phyloP scores from a whole-genome alignment of 2,329 filamentous ascomycete species.

The Aureobasidium musti region DNA sequence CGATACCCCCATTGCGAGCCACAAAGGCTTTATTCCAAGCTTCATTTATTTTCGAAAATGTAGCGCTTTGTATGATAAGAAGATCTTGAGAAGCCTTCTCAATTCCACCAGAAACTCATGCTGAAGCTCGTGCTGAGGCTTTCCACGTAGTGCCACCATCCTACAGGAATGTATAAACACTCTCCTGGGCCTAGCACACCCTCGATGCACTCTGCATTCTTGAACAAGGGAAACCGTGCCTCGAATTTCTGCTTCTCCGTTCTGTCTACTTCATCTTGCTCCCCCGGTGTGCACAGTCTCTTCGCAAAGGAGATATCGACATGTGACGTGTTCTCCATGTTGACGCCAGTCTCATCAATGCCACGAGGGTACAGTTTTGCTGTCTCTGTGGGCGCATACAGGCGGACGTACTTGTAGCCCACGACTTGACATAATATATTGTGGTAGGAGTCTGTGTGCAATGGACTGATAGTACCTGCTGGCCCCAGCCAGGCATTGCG shows the following conservation, averaged over 20 bases:
- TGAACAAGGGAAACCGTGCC: slow-evolving; percentile 56
- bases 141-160: slow-evolving; percentile 98
- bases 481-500: slow-evolving; percentile 96
- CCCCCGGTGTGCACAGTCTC: slow-evolving; percentile 33
- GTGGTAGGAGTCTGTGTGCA: slow-evolving; percentile 93
- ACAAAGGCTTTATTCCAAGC: slow-evolving; percentile 6
- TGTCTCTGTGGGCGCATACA: slow-evolving; percentile 72
- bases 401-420: slow-evolving; percentile 84
- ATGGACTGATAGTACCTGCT: slow-evolving; percentile 79
- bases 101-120: slow-evolving; percentile 96
- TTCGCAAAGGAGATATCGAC: slow-evolving; percentile 61
- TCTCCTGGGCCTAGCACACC: slow-evolving; percentile 79
- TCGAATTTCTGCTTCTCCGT: slow-evolving; percentile 39
- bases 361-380: slow-evolving; percentile 62
- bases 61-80: not conserved
- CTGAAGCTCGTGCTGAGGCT: slow-evolving; percentile 86
- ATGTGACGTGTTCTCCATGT: slow-evolving; percentile 88
- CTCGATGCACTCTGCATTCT: slow-evolving; percentile 67
- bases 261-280: slow-evolving; percentile 29
- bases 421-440: slow-evolving; percentile 90
- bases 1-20: slow-evolving; percentile 26
- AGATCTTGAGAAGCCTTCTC: slow-evolving; percentile 30
- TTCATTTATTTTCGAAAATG: not conserved
- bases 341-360: slow-evolving; percentile 66
- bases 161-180: slow-evolving; percentile 82